phyloP scores from a whole-genome alignment of 1,284 basidiomycete genomes.

The Naganishia cerealis region DNA sequence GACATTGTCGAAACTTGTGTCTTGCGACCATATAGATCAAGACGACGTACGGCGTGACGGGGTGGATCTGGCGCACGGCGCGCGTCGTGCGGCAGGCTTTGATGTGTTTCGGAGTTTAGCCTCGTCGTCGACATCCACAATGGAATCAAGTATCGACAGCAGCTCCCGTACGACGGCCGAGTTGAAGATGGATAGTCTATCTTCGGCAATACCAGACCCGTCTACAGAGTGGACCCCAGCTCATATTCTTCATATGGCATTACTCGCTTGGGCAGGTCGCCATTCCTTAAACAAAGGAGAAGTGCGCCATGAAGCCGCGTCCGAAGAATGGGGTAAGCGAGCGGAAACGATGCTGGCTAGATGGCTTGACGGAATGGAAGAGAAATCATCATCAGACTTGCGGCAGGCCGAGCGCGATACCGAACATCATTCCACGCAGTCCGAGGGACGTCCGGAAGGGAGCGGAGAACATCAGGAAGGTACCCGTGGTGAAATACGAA shows the following conservation, averaged over 20 bases:
- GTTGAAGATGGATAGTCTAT: not conserved
- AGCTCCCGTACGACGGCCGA: not conserved
- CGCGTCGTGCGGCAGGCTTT: constrained; percentile 26
- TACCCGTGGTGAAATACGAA: not conserved
- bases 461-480: not conserved
- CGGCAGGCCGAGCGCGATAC: constrained; percentile 8
- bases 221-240: constrained; percentile 30
- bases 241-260: constrained; percentile 41
- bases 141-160: not conserved
- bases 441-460: not conserved
- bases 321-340: constrained; percentile 41
- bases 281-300: constrained; percentile 45
- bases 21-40: constrained; percentile 26
- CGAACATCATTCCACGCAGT: not conserved
- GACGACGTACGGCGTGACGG: not conserved
- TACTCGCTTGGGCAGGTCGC: constrained; percentile 44
- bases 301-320: constrained; percentile 42
- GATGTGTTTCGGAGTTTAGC: constrained; percentile 30
- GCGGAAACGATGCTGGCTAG: constrained; percentile 35
- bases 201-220: not conserved
- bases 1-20: constrained; percentile 30
- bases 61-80: not conserved
- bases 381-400: not conserved
- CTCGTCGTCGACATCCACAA: not conserved
- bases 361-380: constrained; percentile 12